These are phyloP conservation scores for Metarhizium sp. DNA, from an alignment of 2,329 filamentous ascomycete species.

Conservation along the genomic window DNA sequence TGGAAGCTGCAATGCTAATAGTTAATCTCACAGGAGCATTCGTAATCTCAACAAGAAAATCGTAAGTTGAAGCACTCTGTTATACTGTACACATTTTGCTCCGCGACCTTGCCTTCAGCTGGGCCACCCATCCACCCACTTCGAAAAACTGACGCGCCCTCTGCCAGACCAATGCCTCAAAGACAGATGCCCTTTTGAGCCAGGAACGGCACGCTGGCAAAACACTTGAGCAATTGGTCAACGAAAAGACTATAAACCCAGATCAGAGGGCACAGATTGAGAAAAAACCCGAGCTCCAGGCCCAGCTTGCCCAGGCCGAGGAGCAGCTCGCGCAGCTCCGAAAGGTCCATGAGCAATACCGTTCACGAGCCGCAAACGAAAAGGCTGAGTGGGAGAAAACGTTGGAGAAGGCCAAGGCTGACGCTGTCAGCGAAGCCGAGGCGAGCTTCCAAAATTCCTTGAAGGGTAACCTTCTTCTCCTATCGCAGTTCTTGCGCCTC, in stretches of 20 bases:
- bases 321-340: slow-evolving; percentile 67
- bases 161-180: slow-evolving; percentile 56
- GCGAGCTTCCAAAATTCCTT: slow-evolving; percentile 44
- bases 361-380: slow-evolving; percentile 46
- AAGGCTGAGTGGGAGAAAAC: slow-evolving; percentile 52
- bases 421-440: slow-evolving; percentile 41
- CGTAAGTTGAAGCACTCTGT: slow-evolving; percentile 40
- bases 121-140: neutral
- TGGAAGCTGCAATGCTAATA: slow-evolving; percentile 1
- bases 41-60: slow-evolving; percentile 94
- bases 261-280: slow-evolving; percentile 70
- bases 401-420: slow-evolving; percentile 45
- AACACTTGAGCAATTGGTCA: slow-evolving; percentile 63
- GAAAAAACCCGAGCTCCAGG: slow-evolving; percentile 66
- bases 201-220: slow-evolving; percentile 61
- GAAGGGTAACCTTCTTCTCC: slow-evolving; percentile 54
- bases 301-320: slow-evolving; percentile 60
- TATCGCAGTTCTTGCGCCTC: slow-evolving; percentile 73
- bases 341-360: slow-evolving; percentile 67
- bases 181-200: slow-evolving; percentile 59
- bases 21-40: slow-evolving; percentile 54
- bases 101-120: neutral
- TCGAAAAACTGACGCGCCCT: slow-evolving; percentile 19
- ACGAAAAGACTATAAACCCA: slow-evolving; percentile 63
- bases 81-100: too few relatives aligned